phyloP scores from a whole-genome alignment of 768 basidiomycete species.

The Hydnomerulius pinastri region DNA sequence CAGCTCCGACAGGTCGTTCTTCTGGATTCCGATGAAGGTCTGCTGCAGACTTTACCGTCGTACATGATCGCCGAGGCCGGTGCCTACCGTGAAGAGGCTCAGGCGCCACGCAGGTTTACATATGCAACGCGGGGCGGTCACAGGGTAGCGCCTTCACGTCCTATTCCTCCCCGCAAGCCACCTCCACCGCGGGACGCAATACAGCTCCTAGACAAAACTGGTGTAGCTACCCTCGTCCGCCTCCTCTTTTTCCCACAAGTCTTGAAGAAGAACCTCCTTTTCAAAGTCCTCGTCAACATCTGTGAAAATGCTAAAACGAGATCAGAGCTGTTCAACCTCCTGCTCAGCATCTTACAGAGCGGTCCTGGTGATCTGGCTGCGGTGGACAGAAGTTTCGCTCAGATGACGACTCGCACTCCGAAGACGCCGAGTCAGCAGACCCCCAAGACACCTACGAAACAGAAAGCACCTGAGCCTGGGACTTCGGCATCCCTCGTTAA shows the following conservation, averaged over 20 bases:
- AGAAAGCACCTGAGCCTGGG: slow-evolving; percentile 60
- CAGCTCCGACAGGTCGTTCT: slow-evolving; percentile 88
- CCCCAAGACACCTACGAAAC: slow-evolving; percentile 63
- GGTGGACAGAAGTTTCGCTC: slow-evolving; percentile 92
- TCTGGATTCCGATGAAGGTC: slow-evolving; percentile 84
- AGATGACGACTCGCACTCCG: slow-evolving; percentile 76
- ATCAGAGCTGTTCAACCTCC: slow-evolving; percentile 89
- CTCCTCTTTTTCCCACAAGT: slow-evolving; percentile 97
- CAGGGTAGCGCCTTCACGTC: slow-evolving; percentile 23
- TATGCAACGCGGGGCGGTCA: slow-evolving; percentile 33
- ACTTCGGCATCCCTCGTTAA: slow-evolving; percentile 50
- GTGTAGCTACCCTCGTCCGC: slow-evolving; percentile 86
- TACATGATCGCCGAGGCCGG: slow-evolving; percentile 87
- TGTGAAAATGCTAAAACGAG: slow-evolving; percentile 95
- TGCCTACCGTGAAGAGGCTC: slow-evolving; percentile 60
- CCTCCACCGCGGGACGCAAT: slow-evolving; percentile 80
- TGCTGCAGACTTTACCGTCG: slow-evolving; percentile 78
- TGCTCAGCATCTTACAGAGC: slow-evolving; percentile 93
- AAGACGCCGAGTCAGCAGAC: slow-evolving; percentile 46
- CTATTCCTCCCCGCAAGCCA: slow-evolving; percentile 47
- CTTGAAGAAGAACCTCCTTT: slow-evolving; percentile 79
- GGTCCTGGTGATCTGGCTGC: slow-evolving; percentile 90
- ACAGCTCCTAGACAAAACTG: slow-evolving; percentile 87
- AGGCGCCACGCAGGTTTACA: slow-evolving; percentile 35
- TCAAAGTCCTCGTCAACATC: slow-evolving; percentile 89